phyloP scores from a whole-genome alignment of 768 basidiomycete species.

The Russula ochroleuca region DNA sequence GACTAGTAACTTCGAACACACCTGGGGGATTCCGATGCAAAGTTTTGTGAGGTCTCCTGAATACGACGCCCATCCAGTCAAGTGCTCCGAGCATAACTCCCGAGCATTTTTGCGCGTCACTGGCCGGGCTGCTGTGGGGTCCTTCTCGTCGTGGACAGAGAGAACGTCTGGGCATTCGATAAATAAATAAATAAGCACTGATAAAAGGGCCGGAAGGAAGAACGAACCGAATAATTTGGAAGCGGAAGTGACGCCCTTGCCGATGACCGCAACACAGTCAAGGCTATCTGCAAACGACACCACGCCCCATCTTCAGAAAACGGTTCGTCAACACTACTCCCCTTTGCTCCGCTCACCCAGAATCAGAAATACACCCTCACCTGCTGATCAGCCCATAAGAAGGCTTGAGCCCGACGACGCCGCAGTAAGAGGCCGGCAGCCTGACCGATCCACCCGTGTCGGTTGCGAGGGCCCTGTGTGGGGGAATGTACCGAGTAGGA shows the following conservation, averaged over 20 bases:
- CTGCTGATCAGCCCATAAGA: conserved; percentile 90
- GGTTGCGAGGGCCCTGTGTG: conserved; percentile 74
- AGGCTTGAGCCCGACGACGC: conserved; percentile 88
- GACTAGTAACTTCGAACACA: conserved; percentile 31
- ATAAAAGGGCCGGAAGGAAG: neutral
- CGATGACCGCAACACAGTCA: conserved; percentile 88
- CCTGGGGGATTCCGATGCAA: conserved; percentile 73
- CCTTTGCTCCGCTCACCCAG: neutral
- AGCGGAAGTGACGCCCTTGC: conserved; percentile 46
- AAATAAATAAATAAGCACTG: neutral
- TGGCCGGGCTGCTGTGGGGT: conserved; percentile 65
- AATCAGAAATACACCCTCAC: conserved; percentile 39
- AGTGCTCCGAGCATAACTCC: conserved; percentile 26
- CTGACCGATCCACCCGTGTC: conserved; percentile 96
- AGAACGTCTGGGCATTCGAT: conserved; percentile 33
- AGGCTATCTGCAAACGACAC: conserved; percentile 92
- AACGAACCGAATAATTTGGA: conserved; percentile 60
- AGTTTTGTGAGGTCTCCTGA: conserved; percentile 45
- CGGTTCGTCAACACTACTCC: conserved; percentile 1
- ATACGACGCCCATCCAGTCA: conserved; percentile 9
- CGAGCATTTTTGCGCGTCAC: conserved; percentile 38
- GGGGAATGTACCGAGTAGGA: conserved; percentile 1
- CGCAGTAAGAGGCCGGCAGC: conserved; percentile 91
- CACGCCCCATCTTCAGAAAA: conserved; percentile 67
- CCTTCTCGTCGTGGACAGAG: conserved; percentile 53